Percentiles rank a stretch among this genome's conserved stretches.
phyloP scores from a whole-genome alignment of 164 flowering plant genomes.

The Santalum album region DNA sequence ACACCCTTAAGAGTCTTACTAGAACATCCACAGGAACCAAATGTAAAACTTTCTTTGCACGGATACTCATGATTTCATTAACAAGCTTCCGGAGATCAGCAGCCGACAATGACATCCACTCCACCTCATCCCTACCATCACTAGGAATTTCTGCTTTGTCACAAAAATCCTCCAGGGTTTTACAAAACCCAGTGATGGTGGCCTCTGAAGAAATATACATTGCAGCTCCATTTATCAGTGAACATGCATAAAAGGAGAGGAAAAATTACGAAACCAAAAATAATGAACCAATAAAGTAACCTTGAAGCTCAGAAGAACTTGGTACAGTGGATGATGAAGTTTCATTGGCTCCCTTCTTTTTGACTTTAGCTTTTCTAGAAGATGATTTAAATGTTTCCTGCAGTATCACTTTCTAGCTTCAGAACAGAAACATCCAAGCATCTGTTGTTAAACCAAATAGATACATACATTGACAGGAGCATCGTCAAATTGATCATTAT shows the following conservation, averaged over 20 bases:
- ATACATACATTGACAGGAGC: constrained; percentile 34
- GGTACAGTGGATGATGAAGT: constrained; percentile 19
- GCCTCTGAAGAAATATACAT: constrained; percentile 32
- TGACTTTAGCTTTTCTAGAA: constrained; percentile 50
- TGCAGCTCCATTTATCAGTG: not conserved
- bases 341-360: constrained; percentile 44
- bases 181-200: constrained; percentile 44
- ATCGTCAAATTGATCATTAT: constrained; percentile 22
- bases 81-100: constrained; percentile 55
- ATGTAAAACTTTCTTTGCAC: constrained; percentile 61
- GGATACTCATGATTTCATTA: constrained; percentile 64
- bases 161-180: constrained; percentile 70
- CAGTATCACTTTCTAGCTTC: constrained; percentile 15
- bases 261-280: not conserved
- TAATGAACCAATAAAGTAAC: constrained; percentile 23
- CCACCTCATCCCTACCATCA: constrained; percentile 75
- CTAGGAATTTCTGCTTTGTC: constrained; percentile 51
- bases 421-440: constrained; percentile 4
- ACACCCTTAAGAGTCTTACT: constrained; percentile 50
- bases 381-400: constrained; percentile 43
- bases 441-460: constrained; percentile 1
- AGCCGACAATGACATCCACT: constrained; percentile 51
- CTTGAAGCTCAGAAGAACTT: constrained; percentile 57
- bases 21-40: constrained; percentile 76
- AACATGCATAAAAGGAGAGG: not conserved